Conservation (phyloP, 2,329 filamentous ascomycete genomes). For the Hymenoscyphus linearis region DNA sequence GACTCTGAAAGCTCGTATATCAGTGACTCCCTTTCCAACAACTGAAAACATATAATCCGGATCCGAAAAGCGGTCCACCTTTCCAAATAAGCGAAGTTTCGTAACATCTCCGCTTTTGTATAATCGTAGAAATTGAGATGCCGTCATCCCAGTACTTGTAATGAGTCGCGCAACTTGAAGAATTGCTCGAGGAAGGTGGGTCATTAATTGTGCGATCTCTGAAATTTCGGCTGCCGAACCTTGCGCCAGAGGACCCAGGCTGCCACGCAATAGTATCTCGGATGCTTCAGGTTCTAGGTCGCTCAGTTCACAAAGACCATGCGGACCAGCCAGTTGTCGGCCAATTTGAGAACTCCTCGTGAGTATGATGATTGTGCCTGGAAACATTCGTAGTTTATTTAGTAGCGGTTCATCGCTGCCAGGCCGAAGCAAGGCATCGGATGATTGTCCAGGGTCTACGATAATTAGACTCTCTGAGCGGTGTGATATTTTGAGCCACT, state of each 20-base stretch:
- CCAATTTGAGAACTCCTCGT: slow-evolving; percentile 20
- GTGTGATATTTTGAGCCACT: slow-evolving; percentile 14
- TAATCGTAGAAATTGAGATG: slow-evolving; percentile 23
- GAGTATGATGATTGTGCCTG: slow-evolving; percentile 20
- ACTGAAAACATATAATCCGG: slow-evolving; percentile 17
- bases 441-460: slow-evolving; percentile 20
- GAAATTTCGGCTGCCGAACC: slow-evolving; percentile 16
- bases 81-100: slow-evolving; percentile 22
- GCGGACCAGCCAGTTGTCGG: slow-evolving; percentile 16
- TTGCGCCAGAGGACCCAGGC: slow-evolving; percentile 12
- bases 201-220: slow-evolving; percentile 16
- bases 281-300: slow-evolving; percentile 20
- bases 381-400: slow-evolving; percentile 17
- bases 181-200: slow-evolving; percentile 21
- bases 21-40: slow-evolving; percentile 21
- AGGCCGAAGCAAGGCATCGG: slow-evolving; percentile 11
- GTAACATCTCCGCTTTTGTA: slow-evolving; percentile 21
- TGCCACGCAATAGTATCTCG: slow-evolving; percentile 15
- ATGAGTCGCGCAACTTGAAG: slow-evolving; percentile 21
- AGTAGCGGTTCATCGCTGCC: slow-evolving; percentile 10
- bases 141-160: slow-evolving; percentile 23
- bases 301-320: slow-evolving; percentile 19
- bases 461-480: slow-evolving; percentile 16
- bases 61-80: slow-evolving; percentile 16
- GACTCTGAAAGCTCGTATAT: slow-evolving; percentile 18